Conservation (phyloP, 2,329 filamentous ascomycete genomes). For the Cylindrodendrum hubeiense region DNA sequence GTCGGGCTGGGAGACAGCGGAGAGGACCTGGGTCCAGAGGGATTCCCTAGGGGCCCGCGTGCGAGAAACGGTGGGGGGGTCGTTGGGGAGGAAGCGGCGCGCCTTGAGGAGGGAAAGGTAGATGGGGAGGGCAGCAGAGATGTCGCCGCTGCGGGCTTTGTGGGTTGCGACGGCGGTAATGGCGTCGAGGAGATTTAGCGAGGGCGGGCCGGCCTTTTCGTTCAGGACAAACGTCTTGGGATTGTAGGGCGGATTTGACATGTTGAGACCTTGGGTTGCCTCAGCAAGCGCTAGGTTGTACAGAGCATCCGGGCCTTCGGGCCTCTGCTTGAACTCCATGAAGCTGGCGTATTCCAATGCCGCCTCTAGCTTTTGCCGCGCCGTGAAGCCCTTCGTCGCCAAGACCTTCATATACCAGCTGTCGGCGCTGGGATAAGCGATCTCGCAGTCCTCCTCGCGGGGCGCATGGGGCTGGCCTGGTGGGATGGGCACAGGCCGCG, state of each 20-base stretch:
- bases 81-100: constrained; percentile 69
- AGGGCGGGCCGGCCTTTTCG: constrained; percentile 68
- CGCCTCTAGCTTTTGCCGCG: constrained; percentile 84
- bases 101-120: constrained; percentile 88
- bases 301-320: constrained; percentile 76
- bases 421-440: constrained; percentile 78
- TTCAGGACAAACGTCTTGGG: constrained; percentile 73
- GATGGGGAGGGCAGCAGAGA: constrained; percentile 81
- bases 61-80: constrained; percentile 42
- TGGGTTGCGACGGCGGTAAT: constrained; percentile 85
- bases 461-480: constrained; percentile 73
- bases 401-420: constrained; percentile 85
- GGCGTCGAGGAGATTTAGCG: constrained; percentile 79
- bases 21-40: constrained; percentile 38
- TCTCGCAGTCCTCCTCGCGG: constrained; percentile 79
- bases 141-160: constrained; percentile 76
- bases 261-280: constrained; percentile 69
- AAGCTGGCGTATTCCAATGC: constrained; percentile 87
- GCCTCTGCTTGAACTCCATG: constrained; percentile 80
- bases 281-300: constrained; percentile 83
- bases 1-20: constrained; percentile 59
- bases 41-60: constrained; percentile 16
- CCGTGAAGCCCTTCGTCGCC: constrained; percentile 82
- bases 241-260: constrained; percentile 63
- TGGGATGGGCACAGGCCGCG: constrained; percentile 79